A percentile compares a stretch with the other conserved stretches of the same genome.
Evolutionary conservation across 208 protist species (phyloP).

Genomic region (Acanthamoeba sp.): DNA sequence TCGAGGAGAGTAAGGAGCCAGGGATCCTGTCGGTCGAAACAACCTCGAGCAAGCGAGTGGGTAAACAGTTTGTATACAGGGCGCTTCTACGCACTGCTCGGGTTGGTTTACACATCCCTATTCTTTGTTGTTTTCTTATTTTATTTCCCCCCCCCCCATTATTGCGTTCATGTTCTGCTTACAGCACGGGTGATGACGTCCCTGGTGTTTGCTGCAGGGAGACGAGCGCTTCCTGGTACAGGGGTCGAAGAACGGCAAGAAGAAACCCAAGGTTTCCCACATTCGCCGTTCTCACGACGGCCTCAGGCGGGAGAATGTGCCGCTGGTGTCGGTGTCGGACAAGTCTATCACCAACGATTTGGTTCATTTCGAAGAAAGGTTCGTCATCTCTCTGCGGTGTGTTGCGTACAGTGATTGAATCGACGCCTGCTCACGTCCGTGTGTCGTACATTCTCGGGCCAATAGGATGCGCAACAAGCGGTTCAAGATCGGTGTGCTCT

Average conservation of each 20-base stretch:
- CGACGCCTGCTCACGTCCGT: background rate
- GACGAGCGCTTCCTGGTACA: conserved; percentile 32
- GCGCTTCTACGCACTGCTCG: conserved; percentile 20
- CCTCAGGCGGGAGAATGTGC: background rate
- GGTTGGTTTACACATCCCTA: background rate
- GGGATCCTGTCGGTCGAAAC: conserved; percentile 15
- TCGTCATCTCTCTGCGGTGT: too few species aligned
- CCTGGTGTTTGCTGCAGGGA: background rate
- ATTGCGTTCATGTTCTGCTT: background rate
- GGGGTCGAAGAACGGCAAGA: background rate
- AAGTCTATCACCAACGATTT: background rate
- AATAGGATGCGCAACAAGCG: conserved; percentile 42
- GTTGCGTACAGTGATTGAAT: too few species aligned
- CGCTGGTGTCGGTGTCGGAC: background rate
- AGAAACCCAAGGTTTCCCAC: conserved; percentile 21
- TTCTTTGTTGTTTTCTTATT: background rate
- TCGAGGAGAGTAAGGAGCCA: conserved; percentile 8
- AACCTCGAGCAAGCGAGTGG: background rate
- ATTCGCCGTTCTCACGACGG: conserved; percentile 3
- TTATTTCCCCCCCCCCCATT: background rate
- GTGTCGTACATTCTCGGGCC: too few species aligned
- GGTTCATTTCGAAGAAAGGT: conserved; percentile 3
- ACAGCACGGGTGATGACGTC: too few species aligned
- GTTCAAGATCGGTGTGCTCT: conserved; percentile 43
- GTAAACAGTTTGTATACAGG: background rate